Evolutionary conservation across 75 land plant genomes (phyloP), one percentile per base, ranked within the genome.

Genomic region (Cunninghamia lanceolata): DNA sequence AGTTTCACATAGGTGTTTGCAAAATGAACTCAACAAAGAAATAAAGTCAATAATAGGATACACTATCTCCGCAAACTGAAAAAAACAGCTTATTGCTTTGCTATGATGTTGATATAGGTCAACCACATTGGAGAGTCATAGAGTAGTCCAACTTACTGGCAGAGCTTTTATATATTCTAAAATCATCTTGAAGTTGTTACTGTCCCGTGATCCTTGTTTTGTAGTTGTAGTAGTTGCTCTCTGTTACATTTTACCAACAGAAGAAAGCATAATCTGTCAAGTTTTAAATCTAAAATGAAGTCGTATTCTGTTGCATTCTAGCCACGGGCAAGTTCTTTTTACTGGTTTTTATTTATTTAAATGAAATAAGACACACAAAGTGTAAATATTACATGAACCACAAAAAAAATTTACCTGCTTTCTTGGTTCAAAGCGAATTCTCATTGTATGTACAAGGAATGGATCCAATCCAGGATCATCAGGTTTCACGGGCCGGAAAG

Each of bases 131-230:
- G 9, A 39, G 3, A 87, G 46, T 71, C 36, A 86, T 36, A n/a
- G 63, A 40, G 19, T 21, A 56, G 80, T 17, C 45, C 25, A 59
- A 88, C 94, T 87, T 87, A 95, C 99, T 85, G 99, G 99, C 79
- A 98, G 91, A 68, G 97, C 99, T 89, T 98, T 98, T 86, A 98
- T 94, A 68, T 95, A 98, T 81, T 96, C 99, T 68, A 98, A 28
- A 86, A 92, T 91, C 66, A 98, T 90, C 86, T 94, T 93, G 86
- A 98, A 98, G 89, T 93, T 95, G 88, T 90, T 91, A 46, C 81
- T 76, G 54, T 95, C 97, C 82, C 90, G 93, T 53, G 85, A 38
- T 16, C 82, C 70, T 85, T 88, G 56, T 35, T 83, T 54, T 32
- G 40, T 1, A 80, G 80, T 85, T 75, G 35, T 42, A 85, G 40